phyloP scores from a whole-genome alignment of 2,329 filamentous ascomycete genomes.

The Microdochium bolleyi region DNA sequence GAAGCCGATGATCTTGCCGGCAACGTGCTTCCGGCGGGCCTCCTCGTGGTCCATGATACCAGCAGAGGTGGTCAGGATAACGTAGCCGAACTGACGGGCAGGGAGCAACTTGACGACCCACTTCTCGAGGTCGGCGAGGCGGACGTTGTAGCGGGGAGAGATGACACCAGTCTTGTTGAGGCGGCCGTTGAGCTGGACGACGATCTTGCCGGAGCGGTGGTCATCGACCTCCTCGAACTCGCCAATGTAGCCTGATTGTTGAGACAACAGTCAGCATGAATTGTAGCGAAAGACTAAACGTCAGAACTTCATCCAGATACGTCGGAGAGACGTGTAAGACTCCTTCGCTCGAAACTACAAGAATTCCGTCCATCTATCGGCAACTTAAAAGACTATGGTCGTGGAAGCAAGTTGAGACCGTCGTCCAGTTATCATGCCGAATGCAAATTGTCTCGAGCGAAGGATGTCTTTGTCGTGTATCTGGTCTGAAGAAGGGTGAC shows the following conservation, averaged over 20 bases:
- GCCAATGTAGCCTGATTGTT: constrained; percentile 80
- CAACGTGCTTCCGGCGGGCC: constrained; percentile 96
- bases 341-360: constrained; percentile 50
- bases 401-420: constrained; percentile 68
- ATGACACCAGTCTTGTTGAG: constrained; percentile 99
- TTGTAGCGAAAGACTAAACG: constrained; percentile 95
- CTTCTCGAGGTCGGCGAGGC: constrained; percentile 96
- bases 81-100: constrained; percentile 99
- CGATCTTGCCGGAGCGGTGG: constrained; percentile 99
- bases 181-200: constrained; percentile 98
- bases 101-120: constrained; percentile 99
- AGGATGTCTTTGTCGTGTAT: not conserved
- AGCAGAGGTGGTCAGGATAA: constrained; percentile 97
- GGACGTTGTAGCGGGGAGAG: constrained; percentile 98
- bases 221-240: constrained; percentile 99
- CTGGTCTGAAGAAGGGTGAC: constrained; percentile 3
- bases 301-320: constrained; percentile 64
- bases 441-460: constrained; percentile 21
- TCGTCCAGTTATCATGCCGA: constrained; percentile 99
- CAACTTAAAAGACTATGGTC: constrained; percentile 99
- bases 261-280: constrained; percentile 42
- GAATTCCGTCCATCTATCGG: constrained; percentile 74
- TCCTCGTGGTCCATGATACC: constrained; percentile 99
- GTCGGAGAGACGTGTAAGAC: constrained; percentile 96
- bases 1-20: constrained; percentile 99